Percentiles rank a stretch among this genome's conserved stretches.
Evolutionary conservation across 257 asterid species (phyloP).

Genomic region (Coffea eugenioides): DNA sequence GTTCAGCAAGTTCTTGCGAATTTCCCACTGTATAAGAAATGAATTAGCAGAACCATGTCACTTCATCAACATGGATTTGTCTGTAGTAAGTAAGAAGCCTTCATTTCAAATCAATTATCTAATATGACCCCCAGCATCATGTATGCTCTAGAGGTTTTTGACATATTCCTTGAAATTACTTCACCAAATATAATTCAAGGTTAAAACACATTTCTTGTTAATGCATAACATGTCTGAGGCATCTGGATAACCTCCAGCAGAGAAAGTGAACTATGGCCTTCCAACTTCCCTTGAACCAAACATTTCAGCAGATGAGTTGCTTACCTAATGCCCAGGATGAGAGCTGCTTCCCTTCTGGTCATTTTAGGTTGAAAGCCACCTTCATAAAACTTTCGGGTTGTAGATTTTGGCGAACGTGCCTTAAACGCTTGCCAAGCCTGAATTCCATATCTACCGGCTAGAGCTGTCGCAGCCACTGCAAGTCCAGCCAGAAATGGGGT

Average conservation of each 20-base stretch:
- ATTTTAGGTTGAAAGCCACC: constrained; percentile 40
- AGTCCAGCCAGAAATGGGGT: constrained; percentile 43
- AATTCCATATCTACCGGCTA: constrained; percentile 41
- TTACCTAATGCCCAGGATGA: constrained; percentile 34
- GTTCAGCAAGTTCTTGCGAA: not conserved
- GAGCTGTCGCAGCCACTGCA: constrained; percentile 43
- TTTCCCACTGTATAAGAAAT: not conserved
- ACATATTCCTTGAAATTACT: not conserved
- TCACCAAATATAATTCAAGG: not conserved
- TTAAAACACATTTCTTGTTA: not conserved
- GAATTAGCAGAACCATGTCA: not conserved
- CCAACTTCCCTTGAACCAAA: not conserved
- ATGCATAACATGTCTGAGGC: not conserved
- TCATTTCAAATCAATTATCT: not conserved
- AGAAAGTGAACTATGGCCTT: not conserved
- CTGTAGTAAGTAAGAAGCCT: no score
- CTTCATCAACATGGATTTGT: not conserved
- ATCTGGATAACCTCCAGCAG: not conserved
- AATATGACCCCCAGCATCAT: not conserved
- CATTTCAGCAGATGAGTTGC: not conserved
- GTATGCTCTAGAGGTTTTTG: not conserved
- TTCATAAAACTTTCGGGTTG: constrained; percentile 34
- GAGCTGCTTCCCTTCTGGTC: constrained; percentile 46
- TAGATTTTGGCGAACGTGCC: constrained; percentile 34
- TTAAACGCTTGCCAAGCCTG: constrained; percentile 48